Base-by-base conservation (phyloP, 371 early-diverging fungal genomes). In the Lichtheimia ornata region DNA sequence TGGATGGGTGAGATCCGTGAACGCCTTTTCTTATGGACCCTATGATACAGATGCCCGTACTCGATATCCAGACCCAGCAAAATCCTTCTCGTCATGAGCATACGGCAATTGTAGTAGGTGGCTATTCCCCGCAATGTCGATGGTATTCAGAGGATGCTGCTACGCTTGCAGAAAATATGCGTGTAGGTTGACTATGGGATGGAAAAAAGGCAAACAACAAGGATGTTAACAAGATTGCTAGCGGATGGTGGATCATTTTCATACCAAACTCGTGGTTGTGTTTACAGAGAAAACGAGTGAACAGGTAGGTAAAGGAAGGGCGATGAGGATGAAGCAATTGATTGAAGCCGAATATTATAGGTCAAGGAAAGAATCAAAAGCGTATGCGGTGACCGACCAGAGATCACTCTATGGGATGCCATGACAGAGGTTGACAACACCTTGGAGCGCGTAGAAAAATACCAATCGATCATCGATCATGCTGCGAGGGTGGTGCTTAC, bases 121-220 rank as follows among this genome's bases (percentile, higher is more conserved):
- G 77, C 0, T 67, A 79, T 54, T 57, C 69, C 12, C 65, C 73
- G 18, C 60, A 67, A 30, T 79, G 80, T 58, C 69, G 72, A 47
- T 79, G 80, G 80, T 79, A 79, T 63, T 70, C 77, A 2, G 80
- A 79, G 58, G 75, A 79, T 52, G 80, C 77, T 4, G 53, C 35
- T 12, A 53, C 43, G 6, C 58, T 79, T 15, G 71, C 63, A 5
- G 77, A 74, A 42, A 71, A 67, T 25, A 66, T 79, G 20, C 67
- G 70, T 65, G 80, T 79, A 65, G 58, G 13, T 28, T 2, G 30
- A 20, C 25, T 42, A 7, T n/a, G 27, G 43, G 9, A 15, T 0
- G 5, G 14, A 24, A 17, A 7, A 7, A 20, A 24, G n/a, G 7
- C 22, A 51, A 41, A 42, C 6, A 27, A 6, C 12, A 20, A 22